Evolutionary conservation across 441 rosid genomes (phyloP), one percentile per base, ranked within the genome.

Genomic region (Pelargonium citronellum): DNA sequence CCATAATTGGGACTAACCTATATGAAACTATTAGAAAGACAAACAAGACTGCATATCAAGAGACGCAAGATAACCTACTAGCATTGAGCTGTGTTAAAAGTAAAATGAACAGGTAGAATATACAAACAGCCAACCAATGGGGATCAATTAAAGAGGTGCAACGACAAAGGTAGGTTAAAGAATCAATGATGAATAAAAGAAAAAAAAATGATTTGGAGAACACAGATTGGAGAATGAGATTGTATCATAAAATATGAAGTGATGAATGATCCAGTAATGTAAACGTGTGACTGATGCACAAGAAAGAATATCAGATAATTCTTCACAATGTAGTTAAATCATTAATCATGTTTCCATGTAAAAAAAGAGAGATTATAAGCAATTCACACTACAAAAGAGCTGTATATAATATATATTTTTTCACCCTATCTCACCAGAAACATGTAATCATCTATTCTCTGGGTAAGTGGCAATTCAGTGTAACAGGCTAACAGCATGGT

Each of bases 1-100:
- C 65, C 24, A 61, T 10, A 61, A 61, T 24, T 22, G 37, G 34
- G 37, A 61, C 65, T 20, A 61, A 61, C 65, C 37, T 61, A 61
- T 39, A 61, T 11, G 65, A 61, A 61, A 61, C 65, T 22, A 24
- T 61, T 15, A 22, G 15, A 22, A 22, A 61, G 37, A 61, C 5
- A 61, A 61, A 24, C 65, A 61, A 61, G 16, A 60, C 30, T 8
- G 64, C 64, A 60, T 19, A 60, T 60, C 34, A 24, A 61, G 39
- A 61, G 4, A 11, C 15, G 11, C 24, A 1, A 60, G 37, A 10
- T 60, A 10, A 9, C 37, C 24, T 8, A 60, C 16, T 61, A 60
- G 34, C 34, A 60, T 2, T 19, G 22, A 60, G 4, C 4, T 60
- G 30, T 20, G 64, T 20, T 20, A 60, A 7, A 60, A 7, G 7